Evolutionary conservation across 371 early-diverging fungal genomes (phyloP).

Genomic region (Mucor velutinosus): DNA sequence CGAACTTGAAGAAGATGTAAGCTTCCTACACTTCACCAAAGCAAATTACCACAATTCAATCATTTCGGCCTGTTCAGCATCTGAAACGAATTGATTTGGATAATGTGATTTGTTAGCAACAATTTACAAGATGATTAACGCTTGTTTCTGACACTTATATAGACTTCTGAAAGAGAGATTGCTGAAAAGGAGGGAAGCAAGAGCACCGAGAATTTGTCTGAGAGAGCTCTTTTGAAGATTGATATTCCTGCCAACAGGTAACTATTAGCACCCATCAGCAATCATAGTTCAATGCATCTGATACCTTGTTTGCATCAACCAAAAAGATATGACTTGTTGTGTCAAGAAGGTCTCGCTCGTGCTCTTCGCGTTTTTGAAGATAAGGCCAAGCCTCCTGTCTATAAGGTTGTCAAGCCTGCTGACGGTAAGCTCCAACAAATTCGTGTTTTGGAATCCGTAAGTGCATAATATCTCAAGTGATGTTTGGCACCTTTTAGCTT

Average conservation of each 20-base stretch:
- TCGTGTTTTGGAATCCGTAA: constrained; percentile 54
- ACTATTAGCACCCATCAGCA: not conserved
- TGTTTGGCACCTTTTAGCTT: not conserved
- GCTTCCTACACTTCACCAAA: not conserved
- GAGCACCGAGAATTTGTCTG: constrained; percentile 68
- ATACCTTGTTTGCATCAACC: not conserved
- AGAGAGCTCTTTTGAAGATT: constrained; percentile 91
- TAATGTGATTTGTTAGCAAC: not conserved
- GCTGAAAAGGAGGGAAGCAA: constrained; percentile 61
- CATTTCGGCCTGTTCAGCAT: not conserved
- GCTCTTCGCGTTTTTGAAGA: constrained; percentile 85
- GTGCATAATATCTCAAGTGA: not conserved
- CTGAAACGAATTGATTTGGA: not conserved
- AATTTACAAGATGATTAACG: not conserved
- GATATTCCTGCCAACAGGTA: constrained; percentile 99
- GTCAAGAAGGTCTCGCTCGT: constrained; percentile 93
- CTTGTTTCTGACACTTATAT: not conserved
- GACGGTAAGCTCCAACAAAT: constrained; percentile 66
- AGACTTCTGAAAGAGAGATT: constrained; percentile 85
- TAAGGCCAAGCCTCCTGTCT: constrained; percentile 66
- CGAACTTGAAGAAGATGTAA: constrained; percentile 98
- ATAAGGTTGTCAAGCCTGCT: constrained; percentile 61
- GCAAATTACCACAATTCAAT: not conserved
- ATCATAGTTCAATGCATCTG: not conserved
- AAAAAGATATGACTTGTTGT: constrained; percentile 91